A percentile compares a stretch with the other conserved stretches of the same genome.
Conservation (phyloP, 1,139 yeast species). For the Scheffersomyces cryptocercus region DNA sequence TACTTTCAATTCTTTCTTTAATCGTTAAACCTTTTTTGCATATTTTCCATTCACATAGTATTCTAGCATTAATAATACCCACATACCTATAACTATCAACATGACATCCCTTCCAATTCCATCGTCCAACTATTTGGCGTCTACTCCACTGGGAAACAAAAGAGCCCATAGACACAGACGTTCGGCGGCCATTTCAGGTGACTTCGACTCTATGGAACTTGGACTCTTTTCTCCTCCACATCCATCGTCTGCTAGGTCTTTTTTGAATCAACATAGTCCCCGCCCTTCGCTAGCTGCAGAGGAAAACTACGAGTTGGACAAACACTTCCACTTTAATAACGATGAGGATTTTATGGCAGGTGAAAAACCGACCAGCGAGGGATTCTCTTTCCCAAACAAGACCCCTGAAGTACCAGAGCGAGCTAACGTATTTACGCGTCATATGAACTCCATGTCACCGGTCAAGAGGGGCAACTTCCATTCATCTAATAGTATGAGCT, state of each 20-base stretch:
- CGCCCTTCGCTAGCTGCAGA: constrained; percentile 10
- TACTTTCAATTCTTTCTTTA: too few relatives aligned
- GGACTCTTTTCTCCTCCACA: constrained; percentile 36
- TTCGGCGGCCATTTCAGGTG: constrained; percentile 75
- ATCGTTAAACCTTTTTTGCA: background rate
- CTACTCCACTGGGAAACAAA: constrained; percentile 17
- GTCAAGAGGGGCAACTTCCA: constrained; percentile 7
- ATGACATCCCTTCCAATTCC: constrained; percentile 15
- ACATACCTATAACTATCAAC: background rate
- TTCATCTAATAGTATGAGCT: constrained; percentile 7
- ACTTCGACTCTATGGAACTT: constrained; percentile 54
- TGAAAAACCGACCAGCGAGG: constrained; percentile 16
- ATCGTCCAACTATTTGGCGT: constrained; percentile 11
- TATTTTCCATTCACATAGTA: background rate
- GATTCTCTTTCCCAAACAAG: constrained; percentile 34
- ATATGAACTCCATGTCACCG: constrained; percentile 5
- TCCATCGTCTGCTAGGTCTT: constrained; percentile 6
- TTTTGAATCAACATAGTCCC: constrained; percentile 4
- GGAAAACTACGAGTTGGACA: constrained; percentile 19
- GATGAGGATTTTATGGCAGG: constrained; percentile 32
- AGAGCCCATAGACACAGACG: constrained; percentile 66
- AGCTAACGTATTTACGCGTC: background rate
- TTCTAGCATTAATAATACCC: background rate
- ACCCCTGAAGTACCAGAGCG: constrained; percentile 16
- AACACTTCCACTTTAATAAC: constrained; percentile 33